Conservation (phyloP, 768 basidiomycete species). For the Lactarius indigo region DNA sequence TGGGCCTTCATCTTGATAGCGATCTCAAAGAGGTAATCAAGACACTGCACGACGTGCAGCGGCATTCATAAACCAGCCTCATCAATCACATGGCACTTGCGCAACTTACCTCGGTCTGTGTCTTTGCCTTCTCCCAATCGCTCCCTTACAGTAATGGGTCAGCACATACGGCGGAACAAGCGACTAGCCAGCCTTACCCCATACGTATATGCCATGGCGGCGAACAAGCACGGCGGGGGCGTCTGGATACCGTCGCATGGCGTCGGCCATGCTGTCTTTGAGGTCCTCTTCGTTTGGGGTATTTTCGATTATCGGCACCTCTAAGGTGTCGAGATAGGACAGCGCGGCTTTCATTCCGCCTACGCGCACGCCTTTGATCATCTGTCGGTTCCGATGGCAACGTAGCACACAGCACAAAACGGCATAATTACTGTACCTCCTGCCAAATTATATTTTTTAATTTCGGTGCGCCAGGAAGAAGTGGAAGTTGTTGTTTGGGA, state of each 20-base stretch:
- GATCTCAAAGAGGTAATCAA: constrained; percentile 89
- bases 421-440: neutral
- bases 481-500: no score
- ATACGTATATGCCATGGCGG: constrained; percentile 80
- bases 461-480: neutral
- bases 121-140: constrained; percentile 88
- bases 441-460: neutral
- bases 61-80: neutral
- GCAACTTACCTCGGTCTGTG: constrained; percentile 66
- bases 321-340: constrained; percentile 82
- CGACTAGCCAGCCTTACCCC: constrained; percentile 51
- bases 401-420: constrained; percentile 6
- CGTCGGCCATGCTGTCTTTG: constrained; percentile 82
- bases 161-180: neutral
- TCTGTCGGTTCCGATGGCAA: constrained; percentile 40
- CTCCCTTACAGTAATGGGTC: constrained; percentile 36
- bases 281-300: constrained; percentile 89
- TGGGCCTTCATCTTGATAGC: constrained; percentile 77
- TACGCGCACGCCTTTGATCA: constrained; percentile 86
- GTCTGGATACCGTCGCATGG: constrained; percentile 76
- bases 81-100: neutral
- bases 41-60: constrained; percentile 42
- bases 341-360: constrained; percentile 73
- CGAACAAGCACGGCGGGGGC: constrained; percentile 76
- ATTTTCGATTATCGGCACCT: constrained; percentile 86